Evolutionary conservation across 2,329 filamentous ascomycete species (phyloP).

Genomic region (Colletotrichum filicis): DNA sequence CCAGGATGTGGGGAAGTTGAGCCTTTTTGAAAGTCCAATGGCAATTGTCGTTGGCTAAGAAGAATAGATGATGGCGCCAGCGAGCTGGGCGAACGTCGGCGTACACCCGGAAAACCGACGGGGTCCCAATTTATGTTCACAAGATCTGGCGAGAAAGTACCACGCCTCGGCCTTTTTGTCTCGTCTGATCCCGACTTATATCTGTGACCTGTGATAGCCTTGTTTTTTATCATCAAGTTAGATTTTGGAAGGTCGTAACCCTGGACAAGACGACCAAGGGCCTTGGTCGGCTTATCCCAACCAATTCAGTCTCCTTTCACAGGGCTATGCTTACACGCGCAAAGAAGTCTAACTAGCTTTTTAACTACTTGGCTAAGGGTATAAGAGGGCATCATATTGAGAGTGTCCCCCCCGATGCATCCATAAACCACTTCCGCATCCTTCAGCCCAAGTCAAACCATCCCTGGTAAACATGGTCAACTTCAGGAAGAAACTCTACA

Average conservation of each 20-base stretch:
- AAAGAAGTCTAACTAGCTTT: no score
- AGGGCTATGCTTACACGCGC: no score
- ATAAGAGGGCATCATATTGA: not conserved
- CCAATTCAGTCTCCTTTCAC: no score
- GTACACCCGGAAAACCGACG: not conserved
- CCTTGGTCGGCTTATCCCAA: slow-evolving; percentile 7
- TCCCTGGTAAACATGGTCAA: not conserved
- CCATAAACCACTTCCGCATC: not conserved
- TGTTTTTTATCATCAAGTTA: not conserved
- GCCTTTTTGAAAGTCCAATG: not conserved
- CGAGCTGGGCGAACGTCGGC: not conserved
- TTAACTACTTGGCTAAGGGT: not conserved
- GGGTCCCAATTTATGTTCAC: not conserved
- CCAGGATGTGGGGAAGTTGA: slow-evolving; percentile 1
- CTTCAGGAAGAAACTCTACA: slow-evolving; percentile 27
- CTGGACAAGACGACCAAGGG: not conserved
- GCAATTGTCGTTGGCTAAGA: not conserved
- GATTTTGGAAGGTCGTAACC: slow-evolving; percentile 17
- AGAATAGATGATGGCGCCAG: no score
- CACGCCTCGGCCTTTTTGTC: not conserved
- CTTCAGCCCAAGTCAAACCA: not conserved
- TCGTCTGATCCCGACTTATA: not conserved
- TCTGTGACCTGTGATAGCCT: no score
- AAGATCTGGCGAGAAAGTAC: not conserved
- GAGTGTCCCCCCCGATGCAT: not conserved